Percentiles rank a stretch among this genome's conserved stretches.
phyloP scores from a whole-genome alignment of 2,329 filamentous ascomycete genomes.

The Zasmidium angulare region DNA sequence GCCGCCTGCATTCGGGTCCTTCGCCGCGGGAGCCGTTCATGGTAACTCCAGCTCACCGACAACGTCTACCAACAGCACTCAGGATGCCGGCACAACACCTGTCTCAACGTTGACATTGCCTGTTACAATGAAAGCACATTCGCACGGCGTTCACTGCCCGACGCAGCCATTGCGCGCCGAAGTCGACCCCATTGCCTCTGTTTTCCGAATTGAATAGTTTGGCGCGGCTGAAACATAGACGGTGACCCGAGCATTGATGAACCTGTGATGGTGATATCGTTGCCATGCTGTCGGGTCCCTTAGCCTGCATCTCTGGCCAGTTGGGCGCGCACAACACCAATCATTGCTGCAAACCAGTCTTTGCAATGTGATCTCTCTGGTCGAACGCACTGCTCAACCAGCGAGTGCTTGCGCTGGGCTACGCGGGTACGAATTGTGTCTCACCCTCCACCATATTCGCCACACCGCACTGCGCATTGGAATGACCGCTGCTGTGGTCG shows the following conservation, averaged over 20 bases:
- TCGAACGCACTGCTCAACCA: background rate
- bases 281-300: background rate
- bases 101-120: background rate
- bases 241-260: background rate
- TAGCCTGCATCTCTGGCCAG: background rate
- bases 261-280: background rate
- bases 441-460: background rate
- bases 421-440: background rate
- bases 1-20: background rate
- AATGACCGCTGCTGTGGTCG: background rate
- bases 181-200: background rate
- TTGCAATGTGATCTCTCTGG: background rate
- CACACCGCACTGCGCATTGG: background rate
- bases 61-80: background rate
- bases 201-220: background rate
- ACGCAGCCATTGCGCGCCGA: background rate
- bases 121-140: background rate
- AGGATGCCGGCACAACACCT: background rate
- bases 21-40: background rate
- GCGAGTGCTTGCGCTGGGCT: background rate
- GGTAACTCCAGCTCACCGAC: background rate
- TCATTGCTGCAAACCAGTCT: background rate
- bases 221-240: background rate
- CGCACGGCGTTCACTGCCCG: background rate
- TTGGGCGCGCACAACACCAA: background rate